Conservation (phyloP, 2,329 filamentous ascomycete species). For the Decorospora gaudefroyi region DNA sequence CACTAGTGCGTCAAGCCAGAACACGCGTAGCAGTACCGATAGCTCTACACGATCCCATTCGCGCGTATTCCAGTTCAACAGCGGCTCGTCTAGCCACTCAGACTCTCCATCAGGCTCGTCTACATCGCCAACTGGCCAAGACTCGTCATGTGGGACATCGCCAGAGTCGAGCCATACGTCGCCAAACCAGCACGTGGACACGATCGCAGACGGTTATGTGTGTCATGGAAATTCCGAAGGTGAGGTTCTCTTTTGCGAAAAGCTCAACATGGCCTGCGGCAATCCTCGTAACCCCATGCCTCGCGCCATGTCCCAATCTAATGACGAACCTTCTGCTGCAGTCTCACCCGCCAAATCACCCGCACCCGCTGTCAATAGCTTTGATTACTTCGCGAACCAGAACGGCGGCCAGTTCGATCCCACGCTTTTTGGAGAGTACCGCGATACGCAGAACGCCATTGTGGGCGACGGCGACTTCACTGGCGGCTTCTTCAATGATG, state of each 20-base stretch:
- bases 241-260: constrained; percentile 60
- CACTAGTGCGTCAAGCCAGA: constrained; percentile 12
- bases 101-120: constrained; percentile 59
- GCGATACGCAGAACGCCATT: constrained; percentile 84
- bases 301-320: constrained; percentile 53
- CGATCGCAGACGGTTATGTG: constrained; percentile 48
- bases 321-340: constrained; percentile 47
- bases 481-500: constrained; percentile 74
- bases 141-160: constrained; percentile 72
- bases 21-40: constrained; percentile 47
- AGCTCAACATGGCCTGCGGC: constrained; percentile 61
- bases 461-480: constrained; percentile 68
- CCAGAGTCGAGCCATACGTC: constrained; percentile 77
- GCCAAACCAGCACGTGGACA: constrained; percentile 70
- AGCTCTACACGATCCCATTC: constrained; percentile 50
- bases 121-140: constrained; percentile 55
- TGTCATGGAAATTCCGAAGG: constrained; percentile 57
- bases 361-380: constrained; percentile 52
- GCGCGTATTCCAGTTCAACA: constrained; percentile 58
- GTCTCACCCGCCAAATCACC: constrained; percentile 42
- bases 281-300: constrained; percentile 59
- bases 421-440: constrained; percentile 87
- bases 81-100: constrained; percentile 52
- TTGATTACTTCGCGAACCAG: constrained; percentile 78
- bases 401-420: constrained; percentile 89